These are phyloP conservation scores for Marvania coccoides DNA, from an alignment of 139 green algal genomes.

Conservation along the genomic window DNA sequence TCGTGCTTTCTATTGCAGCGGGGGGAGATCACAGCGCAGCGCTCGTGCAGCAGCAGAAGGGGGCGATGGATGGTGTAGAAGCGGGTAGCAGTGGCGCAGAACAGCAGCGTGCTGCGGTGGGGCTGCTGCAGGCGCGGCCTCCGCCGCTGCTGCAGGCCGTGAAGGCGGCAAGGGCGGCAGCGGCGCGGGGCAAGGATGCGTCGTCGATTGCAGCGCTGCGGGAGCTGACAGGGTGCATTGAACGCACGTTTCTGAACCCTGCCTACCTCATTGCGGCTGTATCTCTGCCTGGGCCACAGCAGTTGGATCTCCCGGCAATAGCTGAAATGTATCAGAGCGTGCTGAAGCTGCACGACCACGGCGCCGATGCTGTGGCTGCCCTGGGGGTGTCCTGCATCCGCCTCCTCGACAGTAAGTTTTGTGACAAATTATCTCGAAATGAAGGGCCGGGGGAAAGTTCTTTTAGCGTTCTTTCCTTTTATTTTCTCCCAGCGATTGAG, in stretches of 20 bases:
- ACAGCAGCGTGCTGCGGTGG: not conserved
- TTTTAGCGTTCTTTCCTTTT: too few relatives aligned
- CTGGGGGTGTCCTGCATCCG: constrained; percentile 20
- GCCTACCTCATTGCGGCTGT: not conserved
- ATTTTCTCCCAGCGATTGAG: too few relatives aligned
- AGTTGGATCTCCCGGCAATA: constrained; percentile 5
- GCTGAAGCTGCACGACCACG: constrained; percentile 35
- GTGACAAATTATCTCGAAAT: too few relatives aligned
- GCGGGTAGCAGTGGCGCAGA: not conserved
- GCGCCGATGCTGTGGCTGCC: constrained; percentile 28
- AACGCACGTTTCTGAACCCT: not conserved
- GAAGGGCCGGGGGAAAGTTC: too few relatives aligned
- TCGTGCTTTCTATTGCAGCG: constrained; percentile 18
- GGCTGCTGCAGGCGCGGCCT: not conserved
- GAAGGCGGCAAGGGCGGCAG: not conserved
- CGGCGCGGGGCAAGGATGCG: not conserved
- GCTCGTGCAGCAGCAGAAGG: constrained; percentile 6
- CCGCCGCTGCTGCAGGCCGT: not conserved
- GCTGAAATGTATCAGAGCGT: constrained; percentile 13
- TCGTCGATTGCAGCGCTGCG: not conserved
- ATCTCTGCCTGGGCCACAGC: not conserved
- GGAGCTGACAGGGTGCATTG: not conserved
- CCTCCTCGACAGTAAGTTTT: constrained; percentile 32
- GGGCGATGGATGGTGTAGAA: constrained; percentile 10
- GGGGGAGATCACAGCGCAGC: constrained; percentile 33